Conservation (phyloP, 169 alveolate species). For the Prorocentrum cordatum region DNA sequence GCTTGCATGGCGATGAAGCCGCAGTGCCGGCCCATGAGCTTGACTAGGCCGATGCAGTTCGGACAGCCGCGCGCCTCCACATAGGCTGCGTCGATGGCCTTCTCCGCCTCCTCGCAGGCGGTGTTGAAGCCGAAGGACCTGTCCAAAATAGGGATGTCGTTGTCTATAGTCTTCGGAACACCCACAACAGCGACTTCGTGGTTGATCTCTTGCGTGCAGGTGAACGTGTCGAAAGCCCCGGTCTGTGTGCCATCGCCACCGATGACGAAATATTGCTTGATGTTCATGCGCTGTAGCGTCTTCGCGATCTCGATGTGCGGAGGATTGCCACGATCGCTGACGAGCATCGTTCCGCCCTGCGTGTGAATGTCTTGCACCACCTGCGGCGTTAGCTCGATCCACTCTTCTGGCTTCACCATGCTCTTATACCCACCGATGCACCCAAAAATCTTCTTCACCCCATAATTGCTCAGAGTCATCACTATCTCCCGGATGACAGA, state of each 20-base stretch:
- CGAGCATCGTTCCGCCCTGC: constrained; percentile 54
- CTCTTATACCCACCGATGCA: constrained; percentile 54
- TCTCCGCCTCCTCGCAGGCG: neutral
- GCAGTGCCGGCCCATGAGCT: neutral
- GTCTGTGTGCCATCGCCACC: constrained; percentile 66
- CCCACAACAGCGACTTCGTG: constrained; percentile 48
- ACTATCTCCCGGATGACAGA: constrained; percentile 40
- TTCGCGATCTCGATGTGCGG: constrained; percentile 50
- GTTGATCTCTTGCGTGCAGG: neutral
- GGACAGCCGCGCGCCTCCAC: neutral
- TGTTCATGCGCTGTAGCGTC: constrained; percentile 19
- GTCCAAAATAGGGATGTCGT: neutral
- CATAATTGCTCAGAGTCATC: constrained; percentile 29
- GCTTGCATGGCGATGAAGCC: neutral
- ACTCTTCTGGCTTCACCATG: constrained; percentile 36
- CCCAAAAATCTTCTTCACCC: constrained; percentile 30
- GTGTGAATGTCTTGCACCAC: constrained; percentile 65
- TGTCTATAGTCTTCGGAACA: neutral
- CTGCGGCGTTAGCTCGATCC: constrained; percentile 21
- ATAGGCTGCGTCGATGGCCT: neutral
- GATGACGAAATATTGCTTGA: constrained; percentile 44
- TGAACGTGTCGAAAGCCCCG: constrained; percentile 41
- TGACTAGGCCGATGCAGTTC: neutral
- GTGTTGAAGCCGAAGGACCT: neutral
- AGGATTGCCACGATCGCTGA: constrained; percentile 55